Evolutionary conservation across 371 early-diverging fungal genomes (phyloP).

Genomic region (Apophysomyces ossiformis): DNA sequence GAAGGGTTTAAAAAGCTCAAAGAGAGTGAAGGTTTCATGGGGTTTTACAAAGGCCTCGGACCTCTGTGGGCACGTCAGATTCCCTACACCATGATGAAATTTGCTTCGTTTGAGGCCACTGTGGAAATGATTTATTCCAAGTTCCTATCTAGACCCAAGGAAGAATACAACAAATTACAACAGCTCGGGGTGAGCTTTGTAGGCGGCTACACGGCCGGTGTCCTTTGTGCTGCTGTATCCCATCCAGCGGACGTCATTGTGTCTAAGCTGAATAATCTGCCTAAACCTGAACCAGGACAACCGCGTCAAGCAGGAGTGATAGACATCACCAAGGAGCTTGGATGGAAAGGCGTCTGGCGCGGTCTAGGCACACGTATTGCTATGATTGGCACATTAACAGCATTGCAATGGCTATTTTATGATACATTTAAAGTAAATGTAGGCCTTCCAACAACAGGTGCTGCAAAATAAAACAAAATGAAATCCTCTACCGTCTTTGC

Average conservation of each 20-base stretch:
- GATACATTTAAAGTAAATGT: slow-evolving; percentile 31
- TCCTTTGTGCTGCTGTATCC: slow-evolving; percentile 90
- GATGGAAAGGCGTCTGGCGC: slow-evolving; percentile 62
- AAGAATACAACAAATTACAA: slow-evolving; percentile 72
- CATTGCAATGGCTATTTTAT: slow-evolving; percentile 67
- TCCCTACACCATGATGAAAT: slow-evolving; percentile 97
- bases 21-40: slow-evolving; percentile 63
- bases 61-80: slow-evolving; percentile 88
- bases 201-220: slow-evolving; percentile 89
- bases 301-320: slow-evolving; percentile 45
- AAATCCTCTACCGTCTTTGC: too few species aligned
- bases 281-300: slow-evolving; percentile 30
- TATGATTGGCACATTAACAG: slow-evolving; percentile 78
- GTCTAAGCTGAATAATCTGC: slow-evolving; percentile 83
- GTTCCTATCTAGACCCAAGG: slow-evolving; percentile 70
- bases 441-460: slow-evolving; percentile 34
- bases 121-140: slow-evolving; percentile 76
- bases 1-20: slow-evolving; percentile 69
- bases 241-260: slow-evolving; percentile 96
- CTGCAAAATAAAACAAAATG: neutral
- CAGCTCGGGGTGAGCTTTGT: slow-evolving; percentile 84
- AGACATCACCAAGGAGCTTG: slow-evolving; percentile 64
- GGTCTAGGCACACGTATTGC: slow-evolving; percentile 75
- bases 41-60: slow-evolving; percentile 75
- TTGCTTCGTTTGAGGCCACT: slow-evolving; percentile 85